Evolutionary conservation across 139 green algal species (phyloP).

Genomic region (Pleodorina starrii): DNA sequence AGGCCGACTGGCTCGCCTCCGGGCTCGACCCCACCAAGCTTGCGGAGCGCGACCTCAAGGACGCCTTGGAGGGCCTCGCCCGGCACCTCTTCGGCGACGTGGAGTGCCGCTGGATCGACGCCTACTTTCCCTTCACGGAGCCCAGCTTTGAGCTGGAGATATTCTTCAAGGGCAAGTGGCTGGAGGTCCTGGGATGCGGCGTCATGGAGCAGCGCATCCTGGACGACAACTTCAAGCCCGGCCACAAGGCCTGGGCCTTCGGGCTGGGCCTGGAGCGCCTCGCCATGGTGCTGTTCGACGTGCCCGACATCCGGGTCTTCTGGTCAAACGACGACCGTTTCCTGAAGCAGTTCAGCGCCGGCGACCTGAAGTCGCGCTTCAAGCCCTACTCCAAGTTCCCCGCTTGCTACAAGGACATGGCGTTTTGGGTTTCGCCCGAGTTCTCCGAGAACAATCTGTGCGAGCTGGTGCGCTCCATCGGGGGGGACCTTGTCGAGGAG

Average conservation of each 20-base stretch:
- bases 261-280: slow-evolving; percentile 97
- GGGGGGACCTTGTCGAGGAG: slow-evolving; percentile 94
- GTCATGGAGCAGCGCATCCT: slow-evolving; percentile 97
- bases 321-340: slow-evolving; percentile 94
- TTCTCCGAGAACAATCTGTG: slow-evolving; percentile 99
- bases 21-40: slow-evolving; percentile 71
- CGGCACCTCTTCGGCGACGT: slow-evolving; percentile 90
- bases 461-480: slow-evolving; percentile 87
- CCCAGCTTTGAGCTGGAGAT: slow-evolving; percentile 99
- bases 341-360: slow-evolving; percentile 90
- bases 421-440: slow-evolving; percentile 93
- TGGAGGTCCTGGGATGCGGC: slow-evolving; percentile 99
- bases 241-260: slow-evolving; percentile 91
- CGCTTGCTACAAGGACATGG: slow-evolving; percentile 97
- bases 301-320: slow-evolving; percentile 98
- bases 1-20: slow-evolving; percentile 75
- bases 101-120: slow-evolving; percentile 93
- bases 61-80: slow-evolving; percentile 91
- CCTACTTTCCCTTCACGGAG: slow-evolving; percentile 99
- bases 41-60: slow-evolving; percentile 90
- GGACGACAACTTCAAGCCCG: slow-evolving; percentile 75
- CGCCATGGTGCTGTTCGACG: slow-evolving; percentile 99
- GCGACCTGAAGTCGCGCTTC: slow-evolving; percentile 83
- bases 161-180: slow-evolving; percentile 98
- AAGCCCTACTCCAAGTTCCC: slow-evolving; percentile 98